Percentiles rank a stretch among this genome's conserved stretches.
Conservation (phyloP, 73 alveolate genomes). For the Blepharisma japonicum region DNA sequence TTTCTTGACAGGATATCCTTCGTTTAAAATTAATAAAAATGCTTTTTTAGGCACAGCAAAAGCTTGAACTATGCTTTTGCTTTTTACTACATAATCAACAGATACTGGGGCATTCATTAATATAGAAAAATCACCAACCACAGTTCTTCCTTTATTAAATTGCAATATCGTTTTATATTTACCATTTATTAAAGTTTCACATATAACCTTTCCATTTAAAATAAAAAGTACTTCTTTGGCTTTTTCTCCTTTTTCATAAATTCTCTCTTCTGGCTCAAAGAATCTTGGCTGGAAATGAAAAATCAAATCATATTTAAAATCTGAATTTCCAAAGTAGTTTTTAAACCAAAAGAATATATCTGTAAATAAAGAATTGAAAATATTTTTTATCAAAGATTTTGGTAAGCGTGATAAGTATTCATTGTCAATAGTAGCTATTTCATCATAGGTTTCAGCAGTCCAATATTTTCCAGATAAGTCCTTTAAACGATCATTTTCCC, state of each 20-base stretch:
- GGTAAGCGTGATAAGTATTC: background rate
- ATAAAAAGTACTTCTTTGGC: too few species aligned
- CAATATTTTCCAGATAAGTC: background rate
- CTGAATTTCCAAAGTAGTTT: conserved; percentile 12
- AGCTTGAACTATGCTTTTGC: too few species aligned
- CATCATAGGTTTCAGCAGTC: background rate
- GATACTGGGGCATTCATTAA: background rate
- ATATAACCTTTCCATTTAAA: too few species aligned
- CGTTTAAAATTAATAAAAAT: background rate
- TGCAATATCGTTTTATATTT: too few species aligned
- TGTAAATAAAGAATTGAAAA: background rate
- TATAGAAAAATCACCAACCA: background rate
- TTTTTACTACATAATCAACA: too few species aligned
- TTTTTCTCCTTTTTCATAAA: too few species aligned
- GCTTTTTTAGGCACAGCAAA: background rate
- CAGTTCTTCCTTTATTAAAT: background rate
- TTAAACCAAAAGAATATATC: background rate
- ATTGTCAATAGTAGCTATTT: background rate
- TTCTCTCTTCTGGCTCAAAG: background rate
- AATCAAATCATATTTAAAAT: background rate
- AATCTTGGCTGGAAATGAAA: background rate
- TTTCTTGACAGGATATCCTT: background rate
- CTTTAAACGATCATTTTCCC: background rate
- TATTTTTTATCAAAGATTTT: background rate
- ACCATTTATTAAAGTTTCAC: too few species aligned